Evolutionary conservation across 257 asterid genomes (phyloP).

Genomic region (Ophiorrhiza pumila): DNA sequence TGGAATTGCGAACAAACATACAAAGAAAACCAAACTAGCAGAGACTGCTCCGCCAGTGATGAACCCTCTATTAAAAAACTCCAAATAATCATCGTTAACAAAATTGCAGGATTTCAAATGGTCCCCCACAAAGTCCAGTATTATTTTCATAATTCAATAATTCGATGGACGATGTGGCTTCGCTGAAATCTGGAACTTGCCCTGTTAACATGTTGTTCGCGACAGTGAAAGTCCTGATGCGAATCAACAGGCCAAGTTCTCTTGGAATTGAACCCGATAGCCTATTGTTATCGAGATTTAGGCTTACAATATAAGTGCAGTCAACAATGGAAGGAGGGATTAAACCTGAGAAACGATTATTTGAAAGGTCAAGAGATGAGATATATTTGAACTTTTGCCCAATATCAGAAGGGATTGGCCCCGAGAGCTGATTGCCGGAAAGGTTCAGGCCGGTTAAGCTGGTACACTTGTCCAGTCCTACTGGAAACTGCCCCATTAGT

Average conservation of each 20-base stretch:
- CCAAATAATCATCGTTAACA: neutral
- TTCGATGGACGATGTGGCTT: neutral
- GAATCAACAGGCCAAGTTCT: neutral
- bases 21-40: neutral
- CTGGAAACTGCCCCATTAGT: slow-evolving; percentile 26
- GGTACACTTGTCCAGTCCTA: slow-evolving; percentile 13
- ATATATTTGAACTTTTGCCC: neutral
- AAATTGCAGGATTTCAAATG: neutral
- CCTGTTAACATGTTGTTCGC: slow-evolving; percentile 14
- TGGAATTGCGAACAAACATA: neutral
- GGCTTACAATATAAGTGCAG: slow-evolving; percentile 1
- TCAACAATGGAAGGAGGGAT: slow-evolving; percentile 18
- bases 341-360: slow-evolving; percentile 18
- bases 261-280: slow-evolving; percentile 22
- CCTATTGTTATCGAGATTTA: slow-evolving; percentile 11
- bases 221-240: neutral
- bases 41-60: neutral
- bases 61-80: neutral
- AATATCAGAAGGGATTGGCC: slow-evolving; percentile 22
- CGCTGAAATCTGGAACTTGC: slow-evolving; percentile 9
- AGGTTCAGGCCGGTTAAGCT: slow-evolving; percentile 19
- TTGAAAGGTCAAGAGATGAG: slow-evolving; percentile 23
- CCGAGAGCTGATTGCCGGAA: slow-evolving; percentile 23
- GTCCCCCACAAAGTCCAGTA: slow-evolving; percentile 30
- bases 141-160: slow-evolving; percentile 8